These are phyloP conservation scores for Pythium inflatum DNA, from an alignment of 352 stramenopile species.

Conservation along the genomic window DNA sequence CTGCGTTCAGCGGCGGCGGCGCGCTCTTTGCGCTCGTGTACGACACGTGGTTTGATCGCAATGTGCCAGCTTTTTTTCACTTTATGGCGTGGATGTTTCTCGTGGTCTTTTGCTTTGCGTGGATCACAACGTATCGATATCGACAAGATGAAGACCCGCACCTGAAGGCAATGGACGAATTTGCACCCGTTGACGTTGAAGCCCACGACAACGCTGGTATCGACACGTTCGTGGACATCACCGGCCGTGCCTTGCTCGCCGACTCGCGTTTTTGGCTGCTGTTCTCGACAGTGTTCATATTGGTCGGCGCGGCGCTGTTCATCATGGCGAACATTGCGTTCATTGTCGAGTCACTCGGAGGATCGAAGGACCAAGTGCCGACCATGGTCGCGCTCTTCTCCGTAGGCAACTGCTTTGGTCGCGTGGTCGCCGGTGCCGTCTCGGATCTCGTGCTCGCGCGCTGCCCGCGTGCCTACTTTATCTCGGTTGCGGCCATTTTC, in stretches of 20 bases:
- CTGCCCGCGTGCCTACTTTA: slow-evolving; percentile 64
- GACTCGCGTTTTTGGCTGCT: slow-evolving; percentile 72
- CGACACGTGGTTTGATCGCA: slow-evolving; percentile 53
- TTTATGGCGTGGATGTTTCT: slow-evolving; percentile 71
- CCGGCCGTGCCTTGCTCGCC: slow-evolving; percentile 44
- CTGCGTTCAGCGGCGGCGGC: slow-evolving; percentile 67
- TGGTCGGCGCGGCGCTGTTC: slow-evolving; percentile 74
- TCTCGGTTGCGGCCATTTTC: slow-evolving; percentile 58
- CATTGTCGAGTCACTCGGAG: slow-evolving; percentile 64
- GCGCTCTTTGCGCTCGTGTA: slow-evolving; percentile 76
- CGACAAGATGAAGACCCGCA: background rate
- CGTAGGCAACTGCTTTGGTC: slow-evolving; percentile 62
- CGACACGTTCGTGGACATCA: slow-evolving; percentile 36
- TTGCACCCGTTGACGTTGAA: background rate
- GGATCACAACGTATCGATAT: slow-evolving; percentile 54
- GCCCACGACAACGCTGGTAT: background rate
- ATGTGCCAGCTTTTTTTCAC: slow-evolving; percentile 63
- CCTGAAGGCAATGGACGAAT: slow-evolving; percentile 13
- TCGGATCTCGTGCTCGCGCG: slow-evolving; percentile 61
- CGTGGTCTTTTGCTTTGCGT: slow-evolving; percentile 55
- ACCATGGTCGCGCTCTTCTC: slow-evolving; percentile 76
- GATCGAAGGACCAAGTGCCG: slow-evolving; percentile 54
- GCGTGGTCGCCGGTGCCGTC: slow-evolving; percentile 56
- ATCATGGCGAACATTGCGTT: slow-evolving; percentile 84
- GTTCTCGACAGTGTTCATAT: slow-evolving; percentile 71